Conservation (phyloP, 495 filamentous ascomycete genomes). For the Daldinia decipiens region DNA sequence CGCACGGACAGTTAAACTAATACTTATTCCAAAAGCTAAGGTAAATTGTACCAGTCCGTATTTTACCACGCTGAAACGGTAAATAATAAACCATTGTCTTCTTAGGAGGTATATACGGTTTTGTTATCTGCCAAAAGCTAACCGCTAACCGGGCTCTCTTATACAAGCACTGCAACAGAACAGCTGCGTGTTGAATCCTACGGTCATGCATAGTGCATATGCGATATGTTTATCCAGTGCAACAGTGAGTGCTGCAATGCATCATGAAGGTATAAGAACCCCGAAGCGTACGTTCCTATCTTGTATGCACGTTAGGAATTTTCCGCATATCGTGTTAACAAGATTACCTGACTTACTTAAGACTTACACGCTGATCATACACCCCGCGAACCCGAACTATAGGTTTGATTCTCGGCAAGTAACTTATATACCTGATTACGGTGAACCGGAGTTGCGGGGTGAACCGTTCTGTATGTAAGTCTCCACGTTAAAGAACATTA, state of each 20-base stretch:
- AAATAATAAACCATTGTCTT: not conserved
- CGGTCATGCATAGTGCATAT: not conserved
- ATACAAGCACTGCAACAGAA: not conserved
- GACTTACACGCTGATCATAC: not conserved
- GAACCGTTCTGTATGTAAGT: not conserved
- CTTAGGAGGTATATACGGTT: not conserved
- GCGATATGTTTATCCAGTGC: not conserved
- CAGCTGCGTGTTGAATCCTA: not conserved
- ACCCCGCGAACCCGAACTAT: constrained; percentile 1
- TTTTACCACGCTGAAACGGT: not conserved
- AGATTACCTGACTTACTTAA: not conserved
- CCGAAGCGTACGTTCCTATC: not conserved
- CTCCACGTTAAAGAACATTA: not conserved
- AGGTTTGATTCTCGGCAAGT: not conserved
- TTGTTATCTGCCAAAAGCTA: not conserved
- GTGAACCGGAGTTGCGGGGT: constrained; percentile 1
- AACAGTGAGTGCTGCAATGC: not conserved
- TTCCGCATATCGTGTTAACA: not conserved
- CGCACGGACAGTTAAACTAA: not conserved
- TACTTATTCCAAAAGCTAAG: too few species aligned
- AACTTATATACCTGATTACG: not conserved
- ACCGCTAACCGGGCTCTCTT: constrained; percentile 1
- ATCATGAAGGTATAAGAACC: not conserved
- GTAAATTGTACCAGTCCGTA: not conserved
- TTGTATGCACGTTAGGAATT: constrained; percentile 1